Base-by-base conservation (phyloP, 345 rosid species). In the Aethionema arabicum region DNA sequence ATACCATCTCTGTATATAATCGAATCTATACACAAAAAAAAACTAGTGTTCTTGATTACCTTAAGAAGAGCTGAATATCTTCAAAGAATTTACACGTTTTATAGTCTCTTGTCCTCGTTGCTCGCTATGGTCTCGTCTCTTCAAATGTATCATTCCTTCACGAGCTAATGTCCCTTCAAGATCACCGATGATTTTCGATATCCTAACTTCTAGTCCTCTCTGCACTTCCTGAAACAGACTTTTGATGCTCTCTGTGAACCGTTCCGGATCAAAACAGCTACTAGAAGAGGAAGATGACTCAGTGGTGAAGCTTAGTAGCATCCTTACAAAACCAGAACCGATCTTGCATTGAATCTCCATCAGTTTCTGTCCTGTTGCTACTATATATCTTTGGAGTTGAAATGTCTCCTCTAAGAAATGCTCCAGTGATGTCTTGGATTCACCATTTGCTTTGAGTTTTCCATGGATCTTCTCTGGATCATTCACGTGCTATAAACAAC, bases 131-230 rank as follows among this genome's bases (percentile, higher is more conserved):
- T 4, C 61, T 14, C 72, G 79, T 72, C 76, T 73, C 61, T 85
- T 78, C 65, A 79, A 68, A 31, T 79, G 77, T 61, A 67, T 78
- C 77, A 93, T 93, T 36, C 96, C 99, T 11, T 93, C 88, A 33
- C 95, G 80, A 66, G 99, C 97, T 46, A 93, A 53, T 16, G 97
- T 85, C 3, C 96, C 96, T 66, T 77, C 96, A 52, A 93, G 82
- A 55, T 93, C 97, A 47, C 97, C 99, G 0, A 90, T 90, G 41
- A 78, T 82, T 69, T 91, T 75, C 39, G 97, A 79, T 75, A 90
- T 93, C 47, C 92, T 83, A 63, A 93, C 90, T 73, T 87, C 99
- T 11, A 90, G 82, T 38, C 97, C 96, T 63, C 96, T 82, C 36
- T 93, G 99, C 61, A 93, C 83, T 61, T 93, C 97, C 61, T 80